Percentiles rank a stretch among this genome's conserved stretches.
phyloP scores from a whole-genome alignment of 2,329 filamentous ascomycete genomes.

The Colletotrichum lentis region DNA sequence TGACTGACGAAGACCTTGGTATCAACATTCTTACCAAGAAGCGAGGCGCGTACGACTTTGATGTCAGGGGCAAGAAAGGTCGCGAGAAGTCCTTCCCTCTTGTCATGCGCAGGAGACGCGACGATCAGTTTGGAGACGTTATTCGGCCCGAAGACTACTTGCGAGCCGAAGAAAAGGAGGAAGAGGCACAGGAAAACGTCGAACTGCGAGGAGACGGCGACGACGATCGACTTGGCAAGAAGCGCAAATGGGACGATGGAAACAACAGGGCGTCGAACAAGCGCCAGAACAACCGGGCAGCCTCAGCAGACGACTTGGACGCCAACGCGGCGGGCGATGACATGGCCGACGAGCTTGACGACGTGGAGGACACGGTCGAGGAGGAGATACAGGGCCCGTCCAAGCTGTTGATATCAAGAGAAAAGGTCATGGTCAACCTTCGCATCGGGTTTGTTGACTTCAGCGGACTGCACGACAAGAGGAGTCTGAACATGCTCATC shows the following conservation, averaged over 20 bases:
- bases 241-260: slow-evolving; percentile 88
- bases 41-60: slow-evolving; percentile 91
- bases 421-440: slow-evolving; percentile 73
- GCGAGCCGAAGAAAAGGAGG: slow-evolving; percentile 88
- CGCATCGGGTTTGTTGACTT: slow-evolving; percentile 91
- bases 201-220: slow-evolving; percentile 58
- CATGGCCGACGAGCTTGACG: slow-evolving; percentile 65
- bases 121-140: slow-evolving; percentile 91
- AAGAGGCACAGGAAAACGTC: slow-evolving; percentile 70
- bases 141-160: slow-evolving; percentile 95
- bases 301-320: slow-evolving; percentile 56
- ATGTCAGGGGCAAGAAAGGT: slow-evolving; percentile 89
- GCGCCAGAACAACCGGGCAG: slow-evolving; percentile 60
- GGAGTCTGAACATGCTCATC: slow-evolving; percentile 92
- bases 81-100: slow-evolving; percentile 93
- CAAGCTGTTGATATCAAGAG: slow-evolving; percentile 73
- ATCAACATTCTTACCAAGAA: slow-evolving; percentile 89
- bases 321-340: slow-evolving; percentile 45
- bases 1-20: slow-evolving; percentile 89
- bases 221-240: slow-evolving; percentile 80
- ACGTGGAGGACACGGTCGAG: slow-evolving; percentile 61
- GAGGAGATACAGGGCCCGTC: slow-evolving; percentile 70
- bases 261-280: slow-evolving; percentile 60
- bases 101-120: slow-evolving; percentile 77
- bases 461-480: slow-evolving; percentile 89